Base-by-base conservation (phyloP, 164 flowering plant species). In the Cinnamomum micranthum region DNA sequence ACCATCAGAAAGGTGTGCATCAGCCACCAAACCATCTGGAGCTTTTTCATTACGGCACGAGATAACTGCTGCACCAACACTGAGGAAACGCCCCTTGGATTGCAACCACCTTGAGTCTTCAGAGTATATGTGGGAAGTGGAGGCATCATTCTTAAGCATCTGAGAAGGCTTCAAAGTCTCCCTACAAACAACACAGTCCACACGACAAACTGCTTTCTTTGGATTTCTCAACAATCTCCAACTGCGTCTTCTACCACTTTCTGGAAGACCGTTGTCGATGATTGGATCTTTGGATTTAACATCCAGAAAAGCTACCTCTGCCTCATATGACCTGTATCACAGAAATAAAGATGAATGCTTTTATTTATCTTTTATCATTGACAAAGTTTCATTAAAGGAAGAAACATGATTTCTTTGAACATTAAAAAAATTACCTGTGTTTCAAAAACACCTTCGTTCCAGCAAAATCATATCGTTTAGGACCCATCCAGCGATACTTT, bases 1-100 rank as follows among this genome's bases (percentile, higher is more conserved):
- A 71, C 99, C 99, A 84, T 93, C 98, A 41, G 94, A 85, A 79
- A 93, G 98, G 84, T 95, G 99, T 66, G 99, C 99, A 87, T 91
- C 93, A 62, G 90, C 97, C 71, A 92, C 98, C 80, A 95, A 83
- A 71, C 99, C 99, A 82, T 95, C 97, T 64, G 99, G 98, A 69
- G 97, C 97, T 81, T 84, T 87, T 84, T 91, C 94, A 83, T 95
- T 95, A 51, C 98, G 89, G 77, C 91, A 87, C 50, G 99, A 88
- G 63, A 95, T 93, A 63, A 95, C 74, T 24, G 99, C 98, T 76
- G 95, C 97, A 69, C 98, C 99, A 66, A 93, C 85, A 77, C 99
- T 93, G 20, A 93, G 89, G 81, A 83, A 95, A n/a, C 85, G 81
- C 17, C 99, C 98, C 82, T 79, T 92, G 60, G 85, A 81, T 80